phyloP scores from a whole-genome alignment of 2,329 filamentous ascomycete genomes.

The Davidsoniella neocaledoniae region DNA sequence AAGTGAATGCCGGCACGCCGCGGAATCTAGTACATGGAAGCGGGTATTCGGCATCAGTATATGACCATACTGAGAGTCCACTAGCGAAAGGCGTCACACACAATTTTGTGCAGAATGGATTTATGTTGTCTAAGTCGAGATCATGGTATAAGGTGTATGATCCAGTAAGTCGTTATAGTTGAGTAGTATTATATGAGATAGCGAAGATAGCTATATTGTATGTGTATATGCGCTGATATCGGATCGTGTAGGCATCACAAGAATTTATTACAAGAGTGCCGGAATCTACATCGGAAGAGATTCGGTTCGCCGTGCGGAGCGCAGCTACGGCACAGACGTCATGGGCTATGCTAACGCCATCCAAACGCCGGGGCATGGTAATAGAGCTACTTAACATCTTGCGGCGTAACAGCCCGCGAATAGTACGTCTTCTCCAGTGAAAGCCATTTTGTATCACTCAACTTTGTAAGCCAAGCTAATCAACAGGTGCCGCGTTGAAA shows the following conservation, averaged over 20 bases:
- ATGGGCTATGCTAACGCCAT: constrained; percentile 8
- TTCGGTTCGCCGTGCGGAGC: constrained; percentile 11
- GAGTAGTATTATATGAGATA: too few species aligned
- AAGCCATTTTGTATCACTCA: too few species aligned
- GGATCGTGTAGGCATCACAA: constrained; percentile 12
- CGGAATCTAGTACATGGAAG: too few species aligned
- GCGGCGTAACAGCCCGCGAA: constrained; percentile 7
- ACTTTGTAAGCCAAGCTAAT: constrained; percentile 1
- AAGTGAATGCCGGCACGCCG: too few species aligned
- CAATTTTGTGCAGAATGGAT: constrained; percentile 14
- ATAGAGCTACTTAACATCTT: constrained; percentile 1
- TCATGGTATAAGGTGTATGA: constrained; percentile 14
- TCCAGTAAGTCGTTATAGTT: constrained; percentile 9
- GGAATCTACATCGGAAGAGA: constrained; percentile 14
- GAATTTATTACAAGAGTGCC: constrained; percentile 15
- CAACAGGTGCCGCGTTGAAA: background rate
- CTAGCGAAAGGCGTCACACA: constrained; percentile 9
- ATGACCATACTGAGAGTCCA: background rate
- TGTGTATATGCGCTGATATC: background rate
- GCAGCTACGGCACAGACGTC: constrained; percentile 11
- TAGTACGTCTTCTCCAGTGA: constrained; percentile 6
- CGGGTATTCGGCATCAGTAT: background rate
- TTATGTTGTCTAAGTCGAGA: constrained; percentile 13
- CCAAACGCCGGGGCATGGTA: constrained; percentile 5
- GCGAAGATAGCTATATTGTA: too few species aligned